Evolutionary conservation across 768 basidiomycete species (phyloP).

Genomic region (Termitomyces sp.): DNA sequence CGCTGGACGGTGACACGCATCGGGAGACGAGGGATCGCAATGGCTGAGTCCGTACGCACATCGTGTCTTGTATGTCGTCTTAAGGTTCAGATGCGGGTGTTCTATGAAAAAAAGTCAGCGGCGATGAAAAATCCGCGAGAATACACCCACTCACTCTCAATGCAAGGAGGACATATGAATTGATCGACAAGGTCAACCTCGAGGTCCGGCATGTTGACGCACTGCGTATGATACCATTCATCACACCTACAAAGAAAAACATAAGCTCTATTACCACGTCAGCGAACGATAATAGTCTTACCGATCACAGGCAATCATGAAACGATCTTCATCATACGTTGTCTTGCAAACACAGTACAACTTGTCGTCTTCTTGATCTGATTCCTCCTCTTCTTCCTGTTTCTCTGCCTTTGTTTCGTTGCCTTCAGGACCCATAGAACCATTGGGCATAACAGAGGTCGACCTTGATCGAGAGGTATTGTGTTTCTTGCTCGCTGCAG

Average conservation of each 20-base stretch:
- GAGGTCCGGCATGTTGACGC: slow-evolving; percentile 75
- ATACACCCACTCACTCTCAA: slow-evolving; percentile 66
- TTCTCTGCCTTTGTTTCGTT: slow-evolving; percentile 31
- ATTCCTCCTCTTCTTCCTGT: slow-evolving; percentile 44
- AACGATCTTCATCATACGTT: slow-evolving; percentile 77
- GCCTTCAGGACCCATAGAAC: slow-evolving; percentile 32
- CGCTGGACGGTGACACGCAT: slow-evolving; percentile 75
- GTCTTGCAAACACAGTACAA: slow-evolving; percentile 88
- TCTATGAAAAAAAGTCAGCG: slow-evolving; percentile 28
- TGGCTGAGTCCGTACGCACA: slow-evolving; percentile 69
- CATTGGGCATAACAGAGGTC: slow-evolving; percentile 58
- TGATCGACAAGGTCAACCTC: slow-evolving; percentile 88
- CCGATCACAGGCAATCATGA: slow-evolving; percentile 95
- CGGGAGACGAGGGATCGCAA: slow-evolving; percentile 51
- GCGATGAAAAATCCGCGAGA: background rate
- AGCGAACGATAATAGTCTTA: slow-evolving; percentile 29
- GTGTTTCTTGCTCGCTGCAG: slow-evolving; percentile 27
- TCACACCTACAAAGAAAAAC: slow-evolving; percentile 63
- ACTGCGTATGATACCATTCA: slow-evolving; percentile 91
- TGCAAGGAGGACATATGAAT: slow-evolving; percentile 83
- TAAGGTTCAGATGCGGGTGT: slow-evolving; percentile 50
- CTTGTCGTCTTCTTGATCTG: slow-evolving; percentile 56
- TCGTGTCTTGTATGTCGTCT: slow-evolving; percentile 76
- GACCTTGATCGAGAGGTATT: slow-evolving; percentile 58
- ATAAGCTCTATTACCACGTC: background rate